Base-by-base conservation (phyloP, 257 asterid species). In the Nicotiana benthamiana region DNA sequence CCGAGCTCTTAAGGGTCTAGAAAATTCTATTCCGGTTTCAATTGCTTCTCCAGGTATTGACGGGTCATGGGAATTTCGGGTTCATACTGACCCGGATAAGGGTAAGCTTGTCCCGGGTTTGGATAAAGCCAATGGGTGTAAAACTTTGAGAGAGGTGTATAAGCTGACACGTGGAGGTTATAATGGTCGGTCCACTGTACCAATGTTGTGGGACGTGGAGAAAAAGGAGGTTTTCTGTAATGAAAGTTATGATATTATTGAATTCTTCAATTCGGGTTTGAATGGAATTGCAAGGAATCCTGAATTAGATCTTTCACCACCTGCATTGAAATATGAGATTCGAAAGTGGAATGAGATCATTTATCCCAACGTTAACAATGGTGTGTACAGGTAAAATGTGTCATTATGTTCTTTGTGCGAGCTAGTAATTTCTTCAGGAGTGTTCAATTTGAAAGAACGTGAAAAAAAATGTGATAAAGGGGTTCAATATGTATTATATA, bases 1-100 rank as follows among this genome's bases (percentile, higher is more conserved):
- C 75, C 97, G 97, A 68, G 96, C 99, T 32, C 93, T 95, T 3
- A 95, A 93, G 79, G 97, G 97, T 80, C 94, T 95, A 56, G 95
- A 95, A 76, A 62, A 81, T 22, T 82, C 89, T 77, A 43, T 95
- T 24, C 88, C 93, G 6, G 88, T 93, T 76, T 93, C 99, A 3
- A 57, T 95, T 63, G 97, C 98, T 77, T 82, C 96, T 46, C 92
- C 99, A 4, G 96, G 95, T 40, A 80, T 61, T 10, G 99, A 93
- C 48, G 99, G 97, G 28, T 86, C 91, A 10, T 95, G 99, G 99
- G 89, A 89, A 82, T 95, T 93, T 85, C 78, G 76, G 80, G 66
- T 65, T 11, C 28, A 22, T 28, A 26, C 86, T 24, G 75, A 40
- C 79, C 72, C 43, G 32, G 43, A 61, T 4, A 64, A 53, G 81